Conservation (phyloP, 495 filamentous ascomycete genomes). For the Astrothelium subdiscretum region DNA sequence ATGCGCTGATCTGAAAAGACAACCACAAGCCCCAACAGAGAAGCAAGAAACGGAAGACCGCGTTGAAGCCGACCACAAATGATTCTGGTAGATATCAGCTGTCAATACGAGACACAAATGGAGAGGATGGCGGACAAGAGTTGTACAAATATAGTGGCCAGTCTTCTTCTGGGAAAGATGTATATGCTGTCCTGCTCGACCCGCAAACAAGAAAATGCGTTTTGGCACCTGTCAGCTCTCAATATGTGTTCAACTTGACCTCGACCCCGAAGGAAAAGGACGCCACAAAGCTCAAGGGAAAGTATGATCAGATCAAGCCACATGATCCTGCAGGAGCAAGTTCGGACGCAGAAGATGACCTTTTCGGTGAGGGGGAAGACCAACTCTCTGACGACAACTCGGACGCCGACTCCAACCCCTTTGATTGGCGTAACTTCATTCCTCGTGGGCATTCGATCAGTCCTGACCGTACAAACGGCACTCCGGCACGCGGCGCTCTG, state of each 20-base stretch:
- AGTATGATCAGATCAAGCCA: slow-evolving; percentile 10
- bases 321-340: background rate
- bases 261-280: slow-evolving; percentile 11
- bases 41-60: slow-evolving; percentile 5
- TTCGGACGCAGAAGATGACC: slow-evolving; percentile 9
- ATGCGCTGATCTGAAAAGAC: background rate
- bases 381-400: slow-evolving; percentile 3
- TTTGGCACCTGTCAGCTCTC: slow-evolving; percentile 9
- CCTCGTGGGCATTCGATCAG: background rate
- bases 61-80: background rate
- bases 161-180: background rate
- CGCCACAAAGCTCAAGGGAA: slow-evolving; percentile 3
- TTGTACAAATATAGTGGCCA: slow-evolving; percentile 7
- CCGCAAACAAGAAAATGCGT: slow-evolving; percentile 7
- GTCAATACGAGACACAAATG: slow-evolving; percentile 5
- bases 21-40: slow-evolving; percentile 14
- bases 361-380: slow-evolving; percentile 9
- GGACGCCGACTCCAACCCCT: slow-evolving; percentile 7
- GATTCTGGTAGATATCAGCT: background rate
- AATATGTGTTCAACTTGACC: slow-evolving; percentile 14
- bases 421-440: slow-evolving; percentile 12
- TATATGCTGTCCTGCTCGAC: slow-evolving; percentile 10
- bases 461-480: background rate
- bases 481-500: background rate
- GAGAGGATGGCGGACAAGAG: slow-evolving; percentile 1